These are phyloP conservation scores for Toxoplasma gondii DNA, from an alignment of 169 alveolate genomes.

Conservation along the genomic window DNA sequence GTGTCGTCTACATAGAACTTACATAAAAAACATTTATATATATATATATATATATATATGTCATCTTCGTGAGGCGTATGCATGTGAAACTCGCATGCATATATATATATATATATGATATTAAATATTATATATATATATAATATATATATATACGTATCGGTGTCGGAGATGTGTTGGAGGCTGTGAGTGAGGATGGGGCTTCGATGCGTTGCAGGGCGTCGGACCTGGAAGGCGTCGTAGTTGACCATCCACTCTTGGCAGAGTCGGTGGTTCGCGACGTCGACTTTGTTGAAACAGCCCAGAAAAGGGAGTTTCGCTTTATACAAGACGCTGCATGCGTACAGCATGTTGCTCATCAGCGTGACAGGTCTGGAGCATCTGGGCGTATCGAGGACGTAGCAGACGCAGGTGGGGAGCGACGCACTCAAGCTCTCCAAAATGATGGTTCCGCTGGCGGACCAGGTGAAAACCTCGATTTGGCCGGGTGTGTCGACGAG, in stretches of 20 bases:
- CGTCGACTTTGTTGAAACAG: constrained; percentile 95
- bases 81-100: too few relatives aligned
- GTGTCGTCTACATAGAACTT: too few relatives aligned
- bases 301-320: constrained; percentile 93
- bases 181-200: too few relatives aligned
- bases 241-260: constrained; percentile 60
- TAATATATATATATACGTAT: not conserved
- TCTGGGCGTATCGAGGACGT: constrained; percentile 94
- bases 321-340: constrained; percentile 95
- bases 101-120: not conserved
- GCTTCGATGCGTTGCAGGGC: too few relatives aligned
- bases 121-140: too few relatives aligned
- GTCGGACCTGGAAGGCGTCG: constrained; percentile 58
- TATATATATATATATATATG: not conserved
- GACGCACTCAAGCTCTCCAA: constrained; percentile 91
- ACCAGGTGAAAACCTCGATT: constrained; percentile 98
- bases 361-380: constrained; percentile 96
- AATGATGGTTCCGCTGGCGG: constrained; percentile 97
- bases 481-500: constrained; percentile 99
- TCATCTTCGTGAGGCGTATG: too few relatives aligned
- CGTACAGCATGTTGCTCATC: constrained; percentile 98
- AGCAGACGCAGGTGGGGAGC: constrained; percentile 92
- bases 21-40: not conserved
- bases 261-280: constrained; percentile 54
- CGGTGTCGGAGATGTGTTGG: not conserved